Percentiles rank a stretch among this genome's conserved stretches.
Evolutionary conservation across 2,329 filamentous ascomycete species (phyloP).

Genomic region (Colletotrichum cordylinicola): DNA sequence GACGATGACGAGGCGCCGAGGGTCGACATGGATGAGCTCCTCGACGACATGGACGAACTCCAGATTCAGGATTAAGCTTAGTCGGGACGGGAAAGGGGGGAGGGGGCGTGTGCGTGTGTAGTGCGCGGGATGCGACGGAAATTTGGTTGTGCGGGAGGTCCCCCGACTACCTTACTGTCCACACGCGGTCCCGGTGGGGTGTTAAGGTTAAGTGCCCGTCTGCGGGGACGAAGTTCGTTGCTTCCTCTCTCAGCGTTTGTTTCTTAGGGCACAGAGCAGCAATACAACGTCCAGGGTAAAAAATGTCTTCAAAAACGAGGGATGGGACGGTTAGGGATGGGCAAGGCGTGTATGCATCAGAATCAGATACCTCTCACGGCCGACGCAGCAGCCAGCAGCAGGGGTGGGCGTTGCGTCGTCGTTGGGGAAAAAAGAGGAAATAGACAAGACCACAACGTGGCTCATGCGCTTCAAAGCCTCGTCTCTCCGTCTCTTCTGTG

Average conservation of each 20-base stretch:
- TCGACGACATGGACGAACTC: constrained; percentile 94
- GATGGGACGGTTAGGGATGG: constrained; percentile 15
- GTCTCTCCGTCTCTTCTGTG: neutral
- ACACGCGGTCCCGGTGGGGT: neutral
- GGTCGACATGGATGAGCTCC: constrained; percentile 79
- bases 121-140: neutral
- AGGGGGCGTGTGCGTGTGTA: neutral
- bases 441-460: neutral
- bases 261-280: neutral
- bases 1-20: constrained; percentile 70
- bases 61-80: constrained; percentile 62
- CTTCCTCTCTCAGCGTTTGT: neutral
- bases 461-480: neutral
- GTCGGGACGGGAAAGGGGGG: neutral
- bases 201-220: constrained; percentile 11
- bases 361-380: constrained; percentile 15
- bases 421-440: neutral
- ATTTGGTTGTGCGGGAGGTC: neutral
- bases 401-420: neutral
- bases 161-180: neutral
- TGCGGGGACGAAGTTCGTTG: neutral
- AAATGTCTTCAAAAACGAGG: neutral
- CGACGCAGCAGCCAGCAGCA: neutral
- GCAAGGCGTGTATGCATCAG: constrained; percentile 17
- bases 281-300: neutral